Evolutionary conservation across 176 grass and related monocot species (phyloP).

Genomic region (Thalia dealbata): DNA sequence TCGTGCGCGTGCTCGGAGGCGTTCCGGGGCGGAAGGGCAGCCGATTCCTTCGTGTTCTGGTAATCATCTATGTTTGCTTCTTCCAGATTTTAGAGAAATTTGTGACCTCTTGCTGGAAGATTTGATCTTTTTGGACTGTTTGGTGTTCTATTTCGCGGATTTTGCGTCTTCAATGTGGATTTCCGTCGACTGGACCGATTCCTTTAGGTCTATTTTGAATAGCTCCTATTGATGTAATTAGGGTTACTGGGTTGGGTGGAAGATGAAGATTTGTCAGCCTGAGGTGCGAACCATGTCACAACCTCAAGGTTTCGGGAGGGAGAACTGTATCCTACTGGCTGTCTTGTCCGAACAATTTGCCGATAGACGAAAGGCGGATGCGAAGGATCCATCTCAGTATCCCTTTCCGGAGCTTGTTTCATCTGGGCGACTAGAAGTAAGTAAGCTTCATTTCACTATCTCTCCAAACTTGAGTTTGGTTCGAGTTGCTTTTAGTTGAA

Average conservation of each 20-base stretch:
- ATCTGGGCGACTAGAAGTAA: constrained; percentile 64
- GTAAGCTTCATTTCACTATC: constrained; percentile 5
- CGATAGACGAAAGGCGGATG: constrained; percentile 30
- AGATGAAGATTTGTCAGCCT: background rate
- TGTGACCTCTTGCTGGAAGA: background rate
- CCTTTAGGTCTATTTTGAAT: background rate
- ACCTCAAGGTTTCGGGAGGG: constrained; percentile 55
- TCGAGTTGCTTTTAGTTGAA: constrained; percentile 7
- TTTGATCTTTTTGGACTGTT: background rate
- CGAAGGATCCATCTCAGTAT: constrained; percentile 37
- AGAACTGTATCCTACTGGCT: constrained; percentile 72
- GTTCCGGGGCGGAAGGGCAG: background rate
- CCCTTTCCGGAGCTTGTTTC: constrained; percentile 73
- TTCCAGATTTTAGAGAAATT: background rate
- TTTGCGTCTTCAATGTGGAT: background rate
- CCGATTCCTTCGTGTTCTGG: background rate
- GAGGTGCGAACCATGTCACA: constrained; percentile 47
- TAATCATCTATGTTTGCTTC: background rate
- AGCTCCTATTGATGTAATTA: background rate
- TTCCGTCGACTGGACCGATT: background rate
- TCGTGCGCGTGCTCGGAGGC: background rate
- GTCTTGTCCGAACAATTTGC: constrained; percentile 75
- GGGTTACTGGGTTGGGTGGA: background rate
- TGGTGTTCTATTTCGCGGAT: background rate
- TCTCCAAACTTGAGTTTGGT: background rate